These are phyloP conservation scores for Kurtzmaniella quercitrusa DNA, from an alignment of 1,139 yeast species.

Conservation along the genomic window DNA sequence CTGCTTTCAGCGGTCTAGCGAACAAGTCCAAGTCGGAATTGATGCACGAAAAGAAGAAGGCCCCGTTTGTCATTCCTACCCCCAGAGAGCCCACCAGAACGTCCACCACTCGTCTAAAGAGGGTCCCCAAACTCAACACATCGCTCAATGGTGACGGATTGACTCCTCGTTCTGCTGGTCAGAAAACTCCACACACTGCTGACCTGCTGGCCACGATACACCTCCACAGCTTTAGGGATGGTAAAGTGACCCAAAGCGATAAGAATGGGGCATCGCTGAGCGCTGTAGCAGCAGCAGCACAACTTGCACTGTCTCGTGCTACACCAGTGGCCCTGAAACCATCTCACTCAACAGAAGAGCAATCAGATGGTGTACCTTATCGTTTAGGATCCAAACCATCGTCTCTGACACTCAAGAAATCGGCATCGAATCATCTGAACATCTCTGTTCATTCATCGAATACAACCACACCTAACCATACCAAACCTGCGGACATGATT, in stretches of 20 bases:
- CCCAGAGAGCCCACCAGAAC: not conserved
- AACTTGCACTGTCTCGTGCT: not conserved
- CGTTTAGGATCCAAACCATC: not conserved
- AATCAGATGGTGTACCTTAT: not conserved
- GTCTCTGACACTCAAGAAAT: not conserved
- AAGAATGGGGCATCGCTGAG: not conserved
- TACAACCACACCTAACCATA: not conserved
- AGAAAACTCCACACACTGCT: not conserved
- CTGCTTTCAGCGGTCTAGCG: conserved; percentile 24
- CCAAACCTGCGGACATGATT: conserved; percentile 25
- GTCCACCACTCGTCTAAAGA: not conserved
- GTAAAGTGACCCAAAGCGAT: not conserved
- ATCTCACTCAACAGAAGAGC: not conserved
- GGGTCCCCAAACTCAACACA: not conserved
- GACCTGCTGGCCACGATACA: not conserved
- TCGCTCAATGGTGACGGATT: not conserved
- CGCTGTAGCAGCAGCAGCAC: not conserved
- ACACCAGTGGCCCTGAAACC: not conserved
- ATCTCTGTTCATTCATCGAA: not conserved
- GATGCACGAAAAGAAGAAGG: conserved; percentile 5
- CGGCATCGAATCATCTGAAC: not conserved
- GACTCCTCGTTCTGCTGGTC: not conserved
- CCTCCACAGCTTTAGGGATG: not conserved
- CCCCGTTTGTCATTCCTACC: conserved; percentile 4
- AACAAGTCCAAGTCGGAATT: conserved; percentile 6